Base-by-base conservation (phyloP, 495 filamentous ascomycete species). In the Penicillium dipodomyicola region DNA sequence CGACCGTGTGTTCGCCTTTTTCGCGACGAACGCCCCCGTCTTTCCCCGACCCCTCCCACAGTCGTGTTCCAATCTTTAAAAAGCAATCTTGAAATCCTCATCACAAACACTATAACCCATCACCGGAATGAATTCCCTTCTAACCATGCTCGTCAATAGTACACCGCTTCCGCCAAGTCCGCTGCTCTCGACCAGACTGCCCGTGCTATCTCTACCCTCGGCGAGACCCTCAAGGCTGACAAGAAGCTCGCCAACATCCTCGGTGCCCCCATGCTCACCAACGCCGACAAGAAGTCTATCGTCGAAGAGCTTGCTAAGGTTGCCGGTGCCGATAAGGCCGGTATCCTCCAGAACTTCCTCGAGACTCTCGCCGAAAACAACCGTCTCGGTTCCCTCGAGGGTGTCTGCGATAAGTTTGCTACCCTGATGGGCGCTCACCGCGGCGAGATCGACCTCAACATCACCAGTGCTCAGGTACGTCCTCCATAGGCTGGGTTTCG, bases 261-360 rank as follows among this genome's bases (percentile, higher is more conserved):
- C 67, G 71, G 70, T 52, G 86, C 92, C 22, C 94, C 94, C 4
- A 95, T 88, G 50, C 85, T 97, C 37, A 83, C 75, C 64, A 73
- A 72, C 44, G 72, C 72, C 55, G 91, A 97, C 82, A 97, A 96
- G 83, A 79, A 82, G 65, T 77, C 84, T 71, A 90, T 98, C 72
- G 74, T 97, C 54, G 72, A 77, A 67, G 91, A 96, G 79, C 80
- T 98, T 59, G 77, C 86, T 69, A 96, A 93, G 84, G 82, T 83
- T 66, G 77, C 84, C 55, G 89, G 78, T 58, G 72, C 80, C 51
- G 85, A 89, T 72, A 86, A 89, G 74, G 82, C 79, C 64, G 87
- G 91, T 65, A 89, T 90, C 60, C 79, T 97, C 72, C 93, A 93
- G 86, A 96, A 96, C 83, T 91, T 97, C 79, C 82, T 98, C 59